Evolutionary conservation across 176 grass and related monocot genomes (phyloP), one percentile per base, ranked within the genome.

Genomic region (Raddia distichophylla): DNA sequence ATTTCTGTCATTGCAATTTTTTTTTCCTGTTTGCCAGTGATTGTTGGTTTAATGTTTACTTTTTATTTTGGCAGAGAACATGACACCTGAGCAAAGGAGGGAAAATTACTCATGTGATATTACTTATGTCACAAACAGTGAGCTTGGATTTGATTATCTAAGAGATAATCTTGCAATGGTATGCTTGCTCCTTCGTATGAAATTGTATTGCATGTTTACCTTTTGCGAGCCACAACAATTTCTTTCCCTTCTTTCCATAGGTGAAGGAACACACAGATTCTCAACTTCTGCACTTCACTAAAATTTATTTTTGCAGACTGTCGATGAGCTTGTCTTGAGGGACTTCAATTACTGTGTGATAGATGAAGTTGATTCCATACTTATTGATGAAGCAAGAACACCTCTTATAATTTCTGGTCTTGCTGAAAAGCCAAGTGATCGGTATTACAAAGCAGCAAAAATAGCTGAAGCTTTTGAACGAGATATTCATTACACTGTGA

Each of bases 361-460:
- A 86, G 95, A 98, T 86, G 95, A 98, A 95, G 95, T 98, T 89
- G 95, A 98, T 93, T 98, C 95, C 43, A 98, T 98, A 80, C 90
- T 98, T 76, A 93, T 98, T 87, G 95, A 98, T 86, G 95, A 98
- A 90, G 95, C 95, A 76, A 92, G 95, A 81, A 98, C 95, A 14
- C 95, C 95, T 84, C 90, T 95, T 81, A 98, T 98, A 83, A 95
- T 98, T 78, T 98, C 95, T 15, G 95, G 92, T 60, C 84, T 95
- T 60, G 92, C 92, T 84, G 92, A 95, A 74, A 98, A 93, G 79
- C 92, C 95, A 74, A 95, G 95, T 58, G 92, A 98, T 64, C 86
- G 90, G 75, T 98, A 98, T 81, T 95, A 86, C 68, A 95, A 98
- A 82, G 90, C 92, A 67, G 92, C 95, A 88, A 98, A 98, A 77